phyloP scores from a whole-genome alignment of 345 rosid genomes.

The Syzygium aromaticum region DNA sequence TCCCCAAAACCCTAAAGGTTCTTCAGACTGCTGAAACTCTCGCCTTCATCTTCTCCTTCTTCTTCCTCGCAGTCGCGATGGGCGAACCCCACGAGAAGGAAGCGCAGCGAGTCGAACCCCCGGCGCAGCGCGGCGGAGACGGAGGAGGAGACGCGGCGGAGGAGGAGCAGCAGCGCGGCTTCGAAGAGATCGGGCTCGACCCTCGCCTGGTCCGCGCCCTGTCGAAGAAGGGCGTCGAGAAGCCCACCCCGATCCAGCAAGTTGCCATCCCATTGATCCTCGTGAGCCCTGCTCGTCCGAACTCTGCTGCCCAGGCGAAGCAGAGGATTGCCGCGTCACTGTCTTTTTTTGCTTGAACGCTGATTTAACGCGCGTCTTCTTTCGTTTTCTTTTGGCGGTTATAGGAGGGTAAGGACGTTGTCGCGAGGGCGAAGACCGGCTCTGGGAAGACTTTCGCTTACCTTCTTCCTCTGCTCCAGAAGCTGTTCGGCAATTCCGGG shows the following conservation, averaged over 20 bases:
- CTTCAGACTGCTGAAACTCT: not conserved
- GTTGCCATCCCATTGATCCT: slow-evolving; percentile 63
- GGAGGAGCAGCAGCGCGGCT: slow-evolving; percentile 36
- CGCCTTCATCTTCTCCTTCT: not conserved
- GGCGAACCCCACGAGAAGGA: not conserved
- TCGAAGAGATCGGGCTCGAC: slow-evolving; percentile 74
- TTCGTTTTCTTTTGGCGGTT: not conserved
- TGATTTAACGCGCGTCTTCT: not conserved
- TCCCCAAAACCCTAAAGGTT: not conserved
- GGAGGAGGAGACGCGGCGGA: slow-evolving; percentile 20
- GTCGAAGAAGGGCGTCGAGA: slow-evolving; percentile 51
- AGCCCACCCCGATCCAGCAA: slow-evolving; percentile 73
- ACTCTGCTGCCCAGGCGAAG: not conserved
- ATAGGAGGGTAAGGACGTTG: slow-evolving; percentile 89
- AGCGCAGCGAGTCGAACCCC: slow-evolving; percentile 1
- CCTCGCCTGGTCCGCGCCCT: slow-evolving; percentile 71
- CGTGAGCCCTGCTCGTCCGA: slow-evolving; percentile 17
- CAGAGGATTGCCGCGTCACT: not conserved
- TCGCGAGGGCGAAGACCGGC: slow-evolving; percentile 83
- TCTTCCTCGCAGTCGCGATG: not conserved
- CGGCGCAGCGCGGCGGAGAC: not conserved
- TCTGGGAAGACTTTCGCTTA: slow-evolving; percentile 91
- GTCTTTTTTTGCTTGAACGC: not conserved
- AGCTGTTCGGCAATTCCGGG: slow-evolving; percentile 41
- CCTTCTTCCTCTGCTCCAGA: slow-evolving; percentile 79